Base-by-base conservation (phyloP, 257 asterid species). In the Solanum raphanifolium region DNA sequence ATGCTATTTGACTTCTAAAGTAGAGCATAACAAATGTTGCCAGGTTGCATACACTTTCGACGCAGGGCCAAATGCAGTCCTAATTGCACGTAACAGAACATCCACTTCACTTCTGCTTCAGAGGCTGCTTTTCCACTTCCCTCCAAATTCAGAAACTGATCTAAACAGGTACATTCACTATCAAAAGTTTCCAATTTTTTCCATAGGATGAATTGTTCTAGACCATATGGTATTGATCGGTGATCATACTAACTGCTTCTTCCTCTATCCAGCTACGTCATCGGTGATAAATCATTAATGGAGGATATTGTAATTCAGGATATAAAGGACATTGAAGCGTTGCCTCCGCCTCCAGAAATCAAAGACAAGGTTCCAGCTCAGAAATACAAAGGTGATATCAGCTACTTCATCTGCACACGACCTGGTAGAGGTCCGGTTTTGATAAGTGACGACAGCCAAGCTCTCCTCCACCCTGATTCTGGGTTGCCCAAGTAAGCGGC, bases 31-130 rank as follows among this genome's bases (percentile, higher is more conserved):
- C 34, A 73, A 38, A 39, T 41, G 13, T 81, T 60, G 52, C 35
- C 96, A 95, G 99, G 98, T 93, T 87, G 98, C 98, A 35, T 95
- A 96, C 87, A 96, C 99, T 87, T 95, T 94, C 78, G 98, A 96
- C 88, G 98, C 98, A 5, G 98, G 99, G 88, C 99, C 99, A 76
- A 95, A 97, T 85, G 98, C 98, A 55, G 98, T 95, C 38, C 75
- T 97, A 84, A 97, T 97, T 89, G 94, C 99, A 69, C 95, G 91
- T n/a, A 91, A 97, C 90, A 91, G 98, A 92, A 93, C 91, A 86
- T 83, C 91, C 83, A 94, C 98, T 35, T 89, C 95, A 65, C 92
- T 83, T 29, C 92, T 94, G 85, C 96, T 94, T 55, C 95, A 95
- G 89, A 94, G 96, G 85, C 93, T 94, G 91, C 95, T 94, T 86